Evolutionary conservation across 176 grass and related monocot species (phyloP).

Genomic region (Elaeis guineensis): DNA sequence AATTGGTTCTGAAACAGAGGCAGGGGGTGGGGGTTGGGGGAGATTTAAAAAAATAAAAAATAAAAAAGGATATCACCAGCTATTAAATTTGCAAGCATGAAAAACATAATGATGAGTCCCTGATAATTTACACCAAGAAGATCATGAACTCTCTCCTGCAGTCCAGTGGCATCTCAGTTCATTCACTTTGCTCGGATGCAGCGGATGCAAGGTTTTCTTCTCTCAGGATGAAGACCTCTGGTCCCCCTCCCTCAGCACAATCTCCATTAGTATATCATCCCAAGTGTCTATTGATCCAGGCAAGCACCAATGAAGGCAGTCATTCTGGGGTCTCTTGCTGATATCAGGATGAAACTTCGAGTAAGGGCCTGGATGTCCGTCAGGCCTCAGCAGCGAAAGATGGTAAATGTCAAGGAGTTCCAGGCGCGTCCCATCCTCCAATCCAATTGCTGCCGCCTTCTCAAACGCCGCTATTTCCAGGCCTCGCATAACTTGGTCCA

Average conservation of each 20-base stretch:
- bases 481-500: slow-evolving; percentile 51
- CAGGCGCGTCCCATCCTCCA: slow-evolving; percentile 26
- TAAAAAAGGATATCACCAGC: too few species aligned
- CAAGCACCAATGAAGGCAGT: slow-evolving; percentile 90
- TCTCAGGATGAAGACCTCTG: too few species aligned
- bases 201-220: too few species aligned
- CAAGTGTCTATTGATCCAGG: slow-evolving; percentile 73
- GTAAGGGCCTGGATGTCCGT: slow-evolving; percentile 69
- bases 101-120: too few species aligned
- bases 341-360: slow-evolving; percentile 34
- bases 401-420: slow-evolving; percentile 43
- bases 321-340: slow-evolving; percentile 46
- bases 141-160: too few species aligned
- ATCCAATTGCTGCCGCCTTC: slow-evolving; percentile 12
- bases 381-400: slow-evolving; percentile 49
- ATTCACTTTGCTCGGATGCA: too few species aligned
- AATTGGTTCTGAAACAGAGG: too few species aligned
- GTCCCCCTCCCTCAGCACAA: slow-evolving; percentile 12
- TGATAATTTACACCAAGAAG: too few species aligned
- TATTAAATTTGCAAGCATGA: too few species aligned
- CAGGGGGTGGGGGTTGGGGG: too few species aligned
- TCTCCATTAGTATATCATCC: slow-evolving; percentile 75
- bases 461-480: slow-evolving; percentile 38
- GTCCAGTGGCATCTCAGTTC: too few species aligned
- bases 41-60: too few species aligned